Conservation (phyloP, 2,329 filamentous ascomycete species). For the Claviceps africana region DNA sequence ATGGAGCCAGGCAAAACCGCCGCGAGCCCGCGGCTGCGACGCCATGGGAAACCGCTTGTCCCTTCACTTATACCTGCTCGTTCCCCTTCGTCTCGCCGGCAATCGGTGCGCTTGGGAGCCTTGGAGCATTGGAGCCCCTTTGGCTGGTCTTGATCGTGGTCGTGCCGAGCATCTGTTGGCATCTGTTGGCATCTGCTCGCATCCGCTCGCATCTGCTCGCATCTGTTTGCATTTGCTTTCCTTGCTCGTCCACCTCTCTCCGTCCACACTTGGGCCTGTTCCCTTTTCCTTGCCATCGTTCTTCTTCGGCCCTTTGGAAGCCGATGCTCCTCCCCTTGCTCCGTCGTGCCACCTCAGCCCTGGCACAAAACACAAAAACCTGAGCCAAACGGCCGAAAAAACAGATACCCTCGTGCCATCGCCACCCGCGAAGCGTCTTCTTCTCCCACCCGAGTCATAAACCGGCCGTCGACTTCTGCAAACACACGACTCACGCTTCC, state of each 20-base stretch:
- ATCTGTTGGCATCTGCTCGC: too few species aligned
- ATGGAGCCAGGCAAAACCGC: constrained; percentile 2
- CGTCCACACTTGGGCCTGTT: not conserved
- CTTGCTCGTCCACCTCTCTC: not conserved
- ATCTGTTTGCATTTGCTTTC: not conserved
- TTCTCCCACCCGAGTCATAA: not conserved
- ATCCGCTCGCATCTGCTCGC: too few species aligned
- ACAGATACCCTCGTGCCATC: not conserved
- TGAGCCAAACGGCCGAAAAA: too few species aligned
- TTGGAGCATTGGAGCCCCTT: not conserved
- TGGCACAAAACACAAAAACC: too few species aligned
- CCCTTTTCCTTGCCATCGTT: not conserved
- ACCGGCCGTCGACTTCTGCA: not conserved
- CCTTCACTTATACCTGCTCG: not conserved
- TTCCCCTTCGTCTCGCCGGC: not conserved
- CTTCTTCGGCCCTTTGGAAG: not conserved
- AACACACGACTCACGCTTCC: constrained; percentile 2
- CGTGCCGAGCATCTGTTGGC: too few species aligned
- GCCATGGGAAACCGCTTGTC: not conserved
- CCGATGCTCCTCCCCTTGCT: not conserved
- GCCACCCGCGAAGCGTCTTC: constrained; percentile 3
- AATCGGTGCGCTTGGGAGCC: not conserved
- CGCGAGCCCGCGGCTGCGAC: not conserved
- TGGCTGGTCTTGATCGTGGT: too few species aligned
- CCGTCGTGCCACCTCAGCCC: constrained; percentile 1